phyloP scores from a whole-genome alignment of 768 basidiomycete species.

The Steccherinum ochraceum region DNA sequence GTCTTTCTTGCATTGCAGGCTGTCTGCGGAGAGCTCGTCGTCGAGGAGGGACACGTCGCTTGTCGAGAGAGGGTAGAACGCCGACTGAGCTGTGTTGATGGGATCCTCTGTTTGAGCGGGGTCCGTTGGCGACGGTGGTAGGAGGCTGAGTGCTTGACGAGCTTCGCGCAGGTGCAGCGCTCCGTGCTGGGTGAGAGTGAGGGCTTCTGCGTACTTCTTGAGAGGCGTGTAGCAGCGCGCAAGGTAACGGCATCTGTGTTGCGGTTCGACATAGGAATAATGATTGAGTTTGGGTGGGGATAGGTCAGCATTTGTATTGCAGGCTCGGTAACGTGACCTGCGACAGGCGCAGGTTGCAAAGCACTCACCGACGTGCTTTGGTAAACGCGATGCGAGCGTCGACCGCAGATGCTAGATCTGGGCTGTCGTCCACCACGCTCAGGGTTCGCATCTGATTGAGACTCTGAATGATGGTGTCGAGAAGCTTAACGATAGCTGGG shows the following conservation, averaged over 20 bases:
- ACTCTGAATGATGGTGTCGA: conserved; percentile 82
- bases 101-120: conserved; percentile 38
- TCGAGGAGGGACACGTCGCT: conserved; percentile 49
- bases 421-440: conserved; percentile 82
- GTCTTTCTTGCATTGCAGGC: conserved; percentile 53
- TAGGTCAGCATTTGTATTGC: not conserved
- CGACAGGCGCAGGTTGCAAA: too few species aligned
- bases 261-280: not conserved
- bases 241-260: conserved; percentile 63
- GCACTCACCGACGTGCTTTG: conserved; percentile 60
- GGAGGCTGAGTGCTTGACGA: conserved; percentile 37
- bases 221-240: conserved; percentile 66
- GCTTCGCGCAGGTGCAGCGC: conserved; percentile 72
- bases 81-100: conserved; percentile 32
- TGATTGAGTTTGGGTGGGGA: not conserved
- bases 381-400: conserved; percentile 73
- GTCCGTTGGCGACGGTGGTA: conserved; percentile 8
- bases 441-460: conserved; percentile 78
- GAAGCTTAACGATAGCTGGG: conserved; percentile 82
- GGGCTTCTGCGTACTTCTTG: conserved; percentile 67
- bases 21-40: conserved; percentile 37
- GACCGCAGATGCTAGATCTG: conserved; percentile 71
- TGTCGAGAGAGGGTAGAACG: conserved; percentile 50
- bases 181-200: conserved; percentile 66
- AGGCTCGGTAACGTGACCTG: too few species aligned